Evolutionary conservation across 257 asterid species (phyloP).

Genomic region (Salvia splendens): DNA sequence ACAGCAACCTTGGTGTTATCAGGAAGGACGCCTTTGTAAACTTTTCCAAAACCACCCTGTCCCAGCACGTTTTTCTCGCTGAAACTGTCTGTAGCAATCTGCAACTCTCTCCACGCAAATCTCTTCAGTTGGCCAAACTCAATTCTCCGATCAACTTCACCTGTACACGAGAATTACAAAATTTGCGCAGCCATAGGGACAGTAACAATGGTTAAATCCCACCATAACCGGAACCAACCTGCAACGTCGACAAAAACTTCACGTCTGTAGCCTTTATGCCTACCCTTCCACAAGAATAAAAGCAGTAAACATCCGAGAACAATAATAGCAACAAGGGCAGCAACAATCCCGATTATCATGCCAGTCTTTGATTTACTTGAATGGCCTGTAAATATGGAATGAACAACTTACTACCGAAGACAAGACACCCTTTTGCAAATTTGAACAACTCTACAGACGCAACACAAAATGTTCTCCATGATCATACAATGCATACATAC

Average conservation of each 20-base stretch:
- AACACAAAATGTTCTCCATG: neutral
- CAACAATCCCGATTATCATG: slow-evolving; percentile 63
- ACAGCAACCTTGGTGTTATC: slow-evolving; percentile 90
- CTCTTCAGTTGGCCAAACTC: slow-evolving; percentile 93
- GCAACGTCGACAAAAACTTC: slow-evolving; percentile 89
- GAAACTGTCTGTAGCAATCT: slow-evolving; percentile 83
- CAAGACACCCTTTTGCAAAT: neutral
- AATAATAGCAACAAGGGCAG: slow-evolving; percentile 58
- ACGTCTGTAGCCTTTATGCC: slow-evolving; percentile 54
- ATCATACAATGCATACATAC: slow-evolving; percentile 39
- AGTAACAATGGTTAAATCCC: neutral
- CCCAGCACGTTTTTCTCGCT: slow-evolving; percentile 88
- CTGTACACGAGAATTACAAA: slow-evolving; percentile 38
- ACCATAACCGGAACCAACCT: slow-evolving; percentile 50
- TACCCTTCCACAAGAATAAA: slow-evolving; percentile 61
- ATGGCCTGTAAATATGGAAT: slow-evolving; percentile 50
- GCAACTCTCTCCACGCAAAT: slow-evolving; percentile 91
- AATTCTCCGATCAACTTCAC: slow-evolving; percentile 89
- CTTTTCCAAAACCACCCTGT: slow-evolving; percentile 98
- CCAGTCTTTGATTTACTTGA: slow-evolving; percentile 65
- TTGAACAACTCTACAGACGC: neutral
- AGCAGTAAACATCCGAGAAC: slow-evolving; percentile 59
- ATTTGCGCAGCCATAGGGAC: neutral
- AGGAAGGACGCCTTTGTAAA: slow-evolving; percentile 76
- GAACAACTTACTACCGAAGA: neutral